Evolutionary conservation across 2,329 filamentous ascomycete species (phyloP).

Genomic region (Diaporthe citrichinensis): DNA sequence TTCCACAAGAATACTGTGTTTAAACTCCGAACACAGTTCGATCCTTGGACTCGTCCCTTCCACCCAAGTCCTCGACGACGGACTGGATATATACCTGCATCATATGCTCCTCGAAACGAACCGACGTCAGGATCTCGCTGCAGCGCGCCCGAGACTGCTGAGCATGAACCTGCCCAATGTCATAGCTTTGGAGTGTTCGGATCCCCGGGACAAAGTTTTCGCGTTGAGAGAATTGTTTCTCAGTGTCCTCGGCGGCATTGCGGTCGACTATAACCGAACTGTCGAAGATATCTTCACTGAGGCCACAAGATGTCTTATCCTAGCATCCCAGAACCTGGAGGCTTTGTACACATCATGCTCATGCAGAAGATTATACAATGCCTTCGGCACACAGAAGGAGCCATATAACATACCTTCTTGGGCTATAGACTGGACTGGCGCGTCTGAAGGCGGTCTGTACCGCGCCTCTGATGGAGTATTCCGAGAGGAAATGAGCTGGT

Average conservation of each 20-base stretch:
- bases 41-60: background rate
- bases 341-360: background rate
- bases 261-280: background rate
- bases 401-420: background rate
- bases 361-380: background rate
- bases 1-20: background rate
- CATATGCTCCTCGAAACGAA: background rate
- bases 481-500: background rate
- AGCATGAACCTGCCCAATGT: background rate
- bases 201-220: background rate
- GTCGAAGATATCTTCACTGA: background rate
- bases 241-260: background rate
- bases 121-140: background rate
- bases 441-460: background rate
- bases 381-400: background rate
- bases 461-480: background rate
- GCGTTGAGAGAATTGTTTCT: background rate
- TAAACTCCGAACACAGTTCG: background rate
- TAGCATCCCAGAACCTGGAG: background rate
- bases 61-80: background rate
- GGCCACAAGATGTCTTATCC: background rate
- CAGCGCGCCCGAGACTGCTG: background rate
- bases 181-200: background rate
- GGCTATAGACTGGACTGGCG: constrained; percentile 1
- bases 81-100: background rate